A percentile compares a stretch with the other conserved stretches of the same genome.
phyloP scores from a whole-genome alignment of 768 basidiomycete species.

The Auricularia sp. region DNA sequence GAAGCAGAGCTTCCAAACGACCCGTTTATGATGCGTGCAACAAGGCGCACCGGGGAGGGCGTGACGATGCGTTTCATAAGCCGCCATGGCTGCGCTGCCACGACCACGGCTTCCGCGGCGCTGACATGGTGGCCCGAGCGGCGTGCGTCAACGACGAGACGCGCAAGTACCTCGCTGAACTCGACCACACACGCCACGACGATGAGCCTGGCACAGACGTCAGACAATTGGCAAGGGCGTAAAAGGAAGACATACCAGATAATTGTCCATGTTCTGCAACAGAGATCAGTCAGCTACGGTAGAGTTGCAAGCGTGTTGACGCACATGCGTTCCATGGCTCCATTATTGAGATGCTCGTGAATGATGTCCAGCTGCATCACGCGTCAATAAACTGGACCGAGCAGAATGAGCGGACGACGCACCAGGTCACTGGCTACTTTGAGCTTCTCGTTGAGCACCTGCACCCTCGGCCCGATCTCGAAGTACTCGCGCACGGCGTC shows the following conservation, averaged over 20 bases:
- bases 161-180: conserved; percentile 71
- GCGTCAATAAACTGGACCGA: conserved; percentile 26
- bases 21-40: not conserved
- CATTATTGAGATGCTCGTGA: conserved; percentile 85
- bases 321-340: conserved; percentile 73
- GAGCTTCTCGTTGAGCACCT: conserved; percentile 79
- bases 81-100: not conserved
- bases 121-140: not conserved
- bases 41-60: not conserved
- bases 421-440: conserved; percentile 66
- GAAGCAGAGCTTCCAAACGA: not conserved
- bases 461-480: conserved; percentile 77
- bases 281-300: no score
- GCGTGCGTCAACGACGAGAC: conserved; percentile 54
- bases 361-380: conserved; percentile 55
- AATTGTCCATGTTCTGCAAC: conserved; percentile 50
- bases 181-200: conserved; percentile 85
- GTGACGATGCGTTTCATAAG: not conserved
- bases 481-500: conserved; percentile 92
- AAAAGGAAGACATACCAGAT: conserved; percentile 41
- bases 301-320: no score
- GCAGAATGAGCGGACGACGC: conserved; percentile 2
- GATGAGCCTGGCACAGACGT: conserved; percentile 54
- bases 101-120: not conserved
- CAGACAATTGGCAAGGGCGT: conserved; percentile 30